Percentiles rank a stretch among this genome's conserved stretches.
These are phyloP conservation scores for Leishmania braziliensis DNA, from an alignment of 208 protist genomes.

Conservation along the genomic window DNA sequence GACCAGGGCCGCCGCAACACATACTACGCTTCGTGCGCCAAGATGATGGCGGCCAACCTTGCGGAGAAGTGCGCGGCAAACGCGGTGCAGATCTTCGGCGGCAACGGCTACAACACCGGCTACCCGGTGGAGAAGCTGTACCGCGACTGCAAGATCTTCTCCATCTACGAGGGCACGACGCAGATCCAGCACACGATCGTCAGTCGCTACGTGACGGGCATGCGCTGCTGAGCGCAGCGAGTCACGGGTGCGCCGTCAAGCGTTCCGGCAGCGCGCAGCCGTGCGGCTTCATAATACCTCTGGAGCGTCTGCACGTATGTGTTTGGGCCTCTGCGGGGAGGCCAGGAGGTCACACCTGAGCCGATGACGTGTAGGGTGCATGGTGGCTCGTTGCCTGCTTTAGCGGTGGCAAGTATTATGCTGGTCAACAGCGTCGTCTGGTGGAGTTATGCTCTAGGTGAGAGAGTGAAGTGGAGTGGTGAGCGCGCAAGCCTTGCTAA, in stretches of 20 bases:
- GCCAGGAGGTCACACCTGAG: no score
- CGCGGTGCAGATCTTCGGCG: slow-evolving; percentile 91
- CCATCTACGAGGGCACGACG: slow-evolving; percentile 93
- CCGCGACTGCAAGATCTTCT: slow-evolving; percentile 93
- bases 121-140: slow-evolving; percentile 95
- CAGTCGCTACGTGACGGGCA: slow-evolving; percentile 59
- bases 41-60: slow-evolving; percentile 74
- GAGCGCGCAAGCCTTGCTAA: no score
- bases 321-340: no score
- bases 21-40: slow-evolving; percentile 87
- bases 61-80: slow-evolving; percentile 77
- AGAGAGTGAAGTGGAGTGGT: no score
- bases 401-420: no score
- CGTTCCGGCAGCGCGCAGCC: neutral
- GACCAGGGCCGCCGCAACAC: slow-evolving; percentile 85
- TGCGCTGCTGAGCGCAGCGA: slow-evolving; percentile 36
- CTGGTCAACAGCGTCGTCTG: no score
- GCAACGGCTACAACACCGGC: slow-evolving; percentile 92
- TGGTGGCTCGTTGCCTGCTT: no score
- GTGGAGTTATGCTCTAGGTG: no score
- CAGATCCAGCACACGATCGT: slow-evolving; percentile 92
- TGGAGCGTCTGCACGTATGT: slow-evolving; percentile 4
- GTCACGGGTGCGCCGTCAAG: neutral
- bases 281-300: neutral
- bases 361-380: no score